Percentiles rank a stretch among this genome's conserved stretches.
Conservation (phyloP, 129 eudicot species). For the Heracleum sosnowskyi region DNA sequence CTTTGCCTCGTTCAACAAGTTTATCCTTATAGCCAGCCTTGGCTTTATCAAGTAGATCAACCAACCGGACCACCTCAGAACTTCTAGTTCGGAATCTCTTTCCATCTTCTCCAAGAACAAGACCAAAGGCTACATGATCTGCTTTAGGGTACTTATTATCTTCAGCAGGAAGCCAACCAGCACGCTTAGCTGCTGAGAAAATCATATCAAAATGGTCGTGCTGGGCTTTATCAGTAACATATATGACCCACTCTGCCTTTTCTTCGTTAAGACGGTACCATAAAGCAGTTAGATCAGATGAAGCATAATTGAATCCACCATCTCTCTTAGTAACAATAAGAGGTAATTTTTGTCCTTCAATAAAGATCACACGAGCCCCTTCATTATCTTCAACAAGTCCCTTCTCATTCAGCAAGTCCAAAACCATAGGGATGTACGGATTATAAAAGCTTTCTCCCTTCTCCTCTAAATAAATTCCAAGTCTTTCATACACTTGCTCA, state of each 20-base stretch:
- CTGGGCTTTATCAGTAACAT: constrained; percentile 63
- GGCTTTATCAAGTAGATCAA: constrained; percentile 95
- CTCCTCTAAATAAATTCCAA: no score
- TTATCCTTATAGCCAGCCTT: constrained; percentile 66
- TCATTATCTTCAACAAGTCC: no score
- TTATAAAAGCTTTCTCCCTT: no score
- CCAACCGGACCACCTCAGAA: constrained; percentile 75
- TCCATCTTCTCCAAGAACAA: constrained; percentile 95
- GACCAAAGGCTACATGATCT: constrained; percentile 93
- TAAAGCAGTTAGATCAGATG: constrained; percentile 90
- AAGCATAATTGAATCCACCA: constrained; percentile 97
- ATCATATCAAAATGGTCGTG: constrained; percentile 89
- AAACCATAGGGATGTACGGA: no score
- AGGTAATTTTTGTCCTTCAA: no score
- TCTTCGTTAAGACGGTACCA: constrained; percentile 97
- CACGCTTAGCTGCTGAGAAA: constrained; percentile 80
- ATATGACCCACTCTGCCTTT: constrained; percentile 87
- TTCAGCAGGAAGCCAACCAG: constrained; percentile 88
- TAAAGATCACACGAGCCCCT: no score
- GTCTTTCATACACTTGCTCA: no score
- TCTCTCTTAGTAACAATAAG: constrained; percentile 87
- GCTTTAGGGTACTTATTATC: constrained; percentile 54
- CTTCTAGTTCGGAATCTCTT: constrained; percentile 87
- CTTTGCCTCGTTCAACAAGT: constrained; percentile 89
- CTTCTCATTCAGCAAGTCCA: no score